Evolutionary conservation across 73 alveolate species (phyloP).

Genomic region (Blepharisma japonicum): DNA sequence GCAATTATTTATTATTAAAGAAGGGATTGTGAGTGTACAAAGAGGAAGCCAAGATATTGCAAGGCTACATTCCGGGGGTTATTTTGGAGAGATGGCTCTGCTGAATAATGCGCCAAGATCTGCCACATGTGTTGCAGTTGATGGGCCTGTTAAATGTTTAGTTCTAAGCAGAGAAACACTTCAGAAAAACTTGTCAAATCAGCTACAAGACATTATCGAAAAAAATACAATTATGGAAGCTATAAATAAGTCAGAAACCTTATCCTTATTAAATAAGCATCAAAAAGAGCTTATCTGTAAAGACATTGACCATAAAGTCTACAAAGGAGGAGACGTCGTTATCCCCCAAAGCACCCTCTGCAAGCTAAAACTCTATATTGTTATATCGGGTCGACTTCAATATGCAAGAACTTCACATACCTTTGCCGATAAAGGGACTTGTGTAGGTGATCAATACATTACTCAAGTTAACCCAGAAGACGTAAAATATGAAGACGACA

Average conservation of each 20-base stretch:
- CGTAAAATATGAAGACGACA: constrained; percentile 11
- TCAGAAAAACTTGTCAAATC: constrained; percentile 44
- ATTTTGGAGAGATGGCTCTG: constrained; percentile 53
- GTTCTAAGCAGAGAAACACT: constrained; percentile 47
- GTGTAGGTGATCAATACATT: constrained; percentile 27
- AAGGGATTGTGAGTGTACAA: constrained; percentile 60
- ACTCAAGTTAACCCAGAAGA: constrained; percentile 33
- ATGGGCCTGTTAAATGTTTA: constrained; percentile 40
- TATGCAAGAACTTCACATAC: constrained; percentile 30
- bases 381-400: constrained; percentile 39
- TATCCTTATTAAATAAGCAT: constrained; percentile 17
- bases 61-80: constrained; percentile 44
- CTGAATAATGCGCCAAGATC: constrained; percentile 50
- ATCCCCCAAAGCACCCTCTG: constrained; percentile 40
- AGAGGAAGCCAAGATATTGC: constrained; percentile 47
- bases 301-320: constrained; percentile 29
- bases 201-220: constrained; percentile 41
- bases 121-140: constrained; percentile 53
- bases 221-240: constrained; percentile 51
- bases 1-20: constrained; percentile 66
- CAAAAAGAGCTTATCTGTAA: constrained; percentile 46
- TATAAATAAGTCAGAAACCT: constrained; percentile 34
- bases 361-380: constrained; percentile 33
- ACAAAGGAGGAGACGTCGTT: constrained; percentile 45
- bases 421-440: constrained; percentile 24